These are phyloP conservation scores for Scenedesmus sp. DNA, from an alignment of 163 green algal genomes.

Conservation along the genomic window DNA sequence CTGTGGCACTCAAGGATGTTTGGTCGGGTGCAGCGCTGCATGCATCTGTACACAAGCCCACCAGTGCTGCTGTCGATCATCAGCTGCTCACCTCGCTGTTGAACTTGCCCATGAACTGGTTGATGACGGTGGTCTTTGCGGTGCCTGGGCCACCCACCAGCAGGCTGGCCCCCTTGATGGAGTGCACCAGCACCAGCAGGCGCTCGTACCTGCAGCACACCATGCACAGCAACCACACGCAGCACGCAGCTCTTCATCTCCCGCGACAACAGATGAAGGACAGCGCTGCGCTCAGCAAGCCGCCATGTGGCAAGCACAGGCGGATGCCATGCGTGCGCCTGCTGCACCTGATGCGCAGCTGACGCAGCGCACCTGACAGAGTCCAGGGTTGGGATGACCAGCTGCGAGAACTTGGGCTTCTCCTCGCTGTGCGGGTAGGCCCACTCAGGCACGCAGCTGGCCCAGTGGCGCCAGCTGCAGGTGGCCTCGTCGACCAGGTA, in stretches of 20 bases:
- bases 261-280: too few relatives aligned
- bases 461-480: conserved; percentile 89
- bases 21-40: too few relatives aligned
- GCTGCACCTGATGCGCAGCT: neutral
- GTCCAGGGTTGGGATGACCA: conserved; percentile 96
- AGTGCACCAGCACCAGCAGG: conserved; percentile 76
- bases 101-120: conserved; percentile 81
- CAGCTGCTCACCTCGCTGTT: conserved; percentile 41
- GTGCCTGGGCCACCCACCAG: conserved; percentile 93
- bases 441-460: conserved; percentile 85
- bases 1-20: too few relatives aligned
- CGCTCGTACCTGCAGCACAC: conserved; percentile 70
- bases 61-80: neutral
- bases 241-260: too few relatives aligned
- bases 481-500: conserved; percentile 83
- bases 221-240: neutral
- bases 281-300: neutral
- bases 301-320: neutral
- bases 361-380: conserved; percentile 70
- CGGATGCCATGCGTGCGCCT: neutral
- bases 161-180: conserved; percentile 77
- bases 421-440: conserved; percentile 84
- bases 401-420: conserved; percentile 89
- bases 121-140: conserved; percentile 93
- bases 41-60: neutral